Conservation (phyloP, 1,284 basidiomycete genomes). For the Malassezia pachydermatis region DNA sequence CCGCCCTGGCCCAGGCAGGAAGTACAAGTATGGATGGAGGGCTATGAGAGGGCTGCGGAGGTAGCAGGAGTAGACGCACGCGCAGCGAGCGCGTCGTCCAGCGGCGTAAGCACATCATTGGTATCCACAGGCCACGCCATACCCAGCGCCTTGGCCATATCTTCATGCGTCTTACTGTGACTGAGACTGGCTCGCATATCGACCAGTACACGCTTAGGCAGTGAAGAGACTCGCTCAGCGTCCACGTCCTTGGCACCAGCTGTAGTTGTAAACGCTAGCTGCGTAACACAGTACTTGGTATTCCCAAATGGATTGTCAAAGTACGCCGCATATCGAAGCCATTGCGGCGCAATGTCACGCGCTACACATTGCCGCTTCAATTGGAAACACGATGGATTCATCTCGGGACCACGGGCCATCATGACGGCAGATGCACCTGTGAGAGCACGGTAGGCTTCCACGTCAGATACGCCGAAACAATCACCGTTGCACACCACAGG, state of each 20-base stretch:
- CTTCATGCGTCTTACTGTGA: conserved; percentile 6
- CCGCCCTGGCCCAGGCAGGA: no score
- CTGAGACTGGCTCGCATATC: conserved; percentile 7
- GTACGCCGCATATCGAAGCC: conserved; percentile 29
- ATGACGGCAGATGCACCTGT: conserved; percentile 77
- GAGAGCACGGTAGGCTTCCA: conserved; percentile 59
- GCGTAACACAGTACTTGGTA: conserved; percentile 77
- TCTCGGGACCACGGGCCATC: conserved; percentile 88
- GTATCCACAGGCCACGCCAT: conserved; percentile 11
- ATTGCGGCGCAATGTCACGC: conserved; percentile 35
- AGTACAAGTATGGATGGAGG: no score
- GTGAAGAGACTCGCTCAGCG: conserved; percentile 4
- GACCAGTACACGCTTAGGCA: conserved; percentile 11
- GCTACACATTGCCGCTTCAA: conserved; percentile 40
- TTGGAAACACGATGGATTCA: conserved; percentile 81
- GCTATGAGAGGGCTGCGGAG: no score
- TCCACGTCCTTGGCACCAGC: conserved; percentile 8
- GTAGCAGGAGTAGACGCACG: no score
- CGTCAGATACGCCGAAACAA: conserved; percentile 68
- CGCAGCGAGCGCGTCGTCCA: neutral
- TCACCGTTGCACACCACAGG: conserved; percentile 92
- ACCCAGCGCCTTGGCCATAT: conserved; percentile 7
- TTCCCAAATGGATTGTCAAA: conserved; percentile 65
- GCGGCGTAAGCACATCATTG: neutral
- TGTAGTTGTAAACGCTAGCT: conserved; percentile 41